phyloP scores from a whole-genome alignment of 345 rosid genomes.

The Citrus sp. region DNA sequence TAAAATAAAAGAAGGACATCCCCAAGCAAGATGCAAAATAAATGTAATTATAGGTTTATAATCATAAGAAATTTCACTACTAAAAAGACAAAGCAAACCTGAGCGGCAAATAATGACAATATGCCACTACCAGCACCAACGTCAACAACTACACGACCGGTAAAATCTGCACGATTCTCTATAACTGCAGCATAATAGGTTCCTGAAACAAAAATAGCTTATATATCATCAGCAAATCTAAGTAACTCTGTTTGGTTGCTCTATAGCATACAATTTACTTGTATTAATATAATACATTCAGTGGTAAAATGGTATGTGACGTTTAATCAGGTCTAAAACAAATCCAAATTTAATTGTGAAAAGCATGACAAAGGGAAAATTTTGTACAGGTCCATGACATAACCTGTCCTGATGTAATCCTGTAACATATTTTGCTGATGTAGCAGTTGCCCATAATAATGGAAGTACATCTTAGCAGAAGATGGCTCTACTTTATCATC shows the following conservation, averaged over 20 bases:
- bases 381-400: constrained; percentile 12
- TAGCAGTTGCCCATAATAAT: constrained; percentile 91
- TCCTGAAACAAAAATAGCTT: constrained; percentile 46
- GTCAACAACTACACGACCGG: constrained; percentile 89
- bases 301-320: neutral
- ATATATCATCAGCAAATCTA: neutral
- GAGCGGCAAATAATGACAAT: constrained; percentile 96
- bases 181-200: constrained; percentile 97
- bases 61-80: neutral
- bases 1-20: neutral
- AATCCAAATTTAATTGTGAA: constrained; percentile 3
- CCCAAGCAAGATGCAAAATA: neutral
- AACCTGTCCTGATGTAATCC: constrained; percentile 99
- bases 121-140: constrained; percentile 99
- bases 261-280: neutral
- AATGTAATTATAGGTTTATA: neutral
- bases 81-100: constrained; percentile 41
- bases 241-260: neutral
- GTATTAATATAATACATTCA: neutral
- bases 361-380: constrained; percentile 6
- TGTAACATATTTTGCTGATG: constrained; percentile 99
- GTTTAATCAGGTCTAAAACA: neutral
- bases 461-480: constrained; percentile 98
- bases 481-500: constrained; percentile 85
- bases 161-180: constrained; percentile 89